These are phyloP conservation scores for Ascomycota sp. DNA, from an alignment of 2,329 filamentous ascomycete genomes.

Conservation along the genomic window DNA sequence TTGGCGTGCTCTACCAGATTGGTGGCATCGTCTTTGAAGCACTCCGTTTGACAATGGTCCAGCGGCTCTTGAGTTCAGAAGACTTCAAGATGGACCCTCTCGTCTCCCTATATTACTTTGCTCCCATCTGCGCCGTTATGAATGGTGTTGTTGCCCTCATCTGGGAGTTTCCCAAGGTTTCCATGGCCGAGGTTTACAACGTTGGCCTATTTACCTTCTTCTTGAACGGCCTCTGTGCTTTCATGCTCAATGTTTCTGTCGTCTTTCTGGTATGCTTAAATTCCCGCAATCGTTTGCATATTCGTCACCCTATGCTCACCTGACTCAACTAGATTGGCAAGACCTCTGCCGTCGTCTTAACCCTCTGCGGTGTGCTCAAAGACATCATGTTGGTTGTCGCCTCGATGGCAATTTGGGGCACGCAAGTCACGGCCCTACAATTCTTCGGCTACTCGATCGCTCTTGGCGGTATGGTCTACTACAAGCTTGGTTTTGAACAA, in stretches of 20 bases:
- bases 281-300: slow-evolving; percentile 3
- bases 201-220: slow-evolving; percentile 56
- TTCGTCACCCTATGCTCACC: slow-evolving; percentile 9
- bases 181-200: slow-evolving; percentile 48
- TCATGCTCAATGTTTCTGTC: slow-evolving; percentile 67
- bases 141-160: slow-evolving; percentile 55
- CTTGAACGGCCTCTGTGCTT: slow-evolving; percentile 58
- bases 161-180: slow-evolving; percentile 51
- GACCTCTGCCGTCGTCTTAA: slow-evolving; percentile 70
- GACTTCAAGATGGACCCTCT: slow-evolving; percentile 88
- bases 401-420: slow-evolving; percentile 66
- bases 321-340: slow-evolving; percentile 51
- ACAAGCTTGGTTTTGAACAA: slow-evolving; percentile 69
- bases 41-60: slow-evolving; percentile 65
- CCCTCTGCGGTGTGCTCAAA: slow-evolving; percentile 73
- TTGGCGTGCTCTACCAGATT: slow-evolving; percentile 61
- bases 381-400: slow-evolving; percentile 65
- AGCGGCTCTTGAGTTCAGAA: slow-evolving; percentile 58
- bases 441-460: slow-evolving; percentile 72
- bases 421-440: slow-evolving; percentile 53
- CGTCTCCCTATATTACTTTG: slow-evolving; percentile 80
- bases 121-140: slow-evolving; percentile 65
- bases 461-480: slow-evolving; percentile 56
- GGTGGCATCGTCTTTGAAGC: slow-evolving; percentile 67
- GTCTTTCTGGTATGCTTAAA: slow-evolving; percentile 52